Percentiles rank a stretch among this genome's conserved stretches.
These are phyloP conservation scores for Pythium dissimile DNA, from an alignment of 352 stramenopile species.

Conservation along the genomic window DNA sequence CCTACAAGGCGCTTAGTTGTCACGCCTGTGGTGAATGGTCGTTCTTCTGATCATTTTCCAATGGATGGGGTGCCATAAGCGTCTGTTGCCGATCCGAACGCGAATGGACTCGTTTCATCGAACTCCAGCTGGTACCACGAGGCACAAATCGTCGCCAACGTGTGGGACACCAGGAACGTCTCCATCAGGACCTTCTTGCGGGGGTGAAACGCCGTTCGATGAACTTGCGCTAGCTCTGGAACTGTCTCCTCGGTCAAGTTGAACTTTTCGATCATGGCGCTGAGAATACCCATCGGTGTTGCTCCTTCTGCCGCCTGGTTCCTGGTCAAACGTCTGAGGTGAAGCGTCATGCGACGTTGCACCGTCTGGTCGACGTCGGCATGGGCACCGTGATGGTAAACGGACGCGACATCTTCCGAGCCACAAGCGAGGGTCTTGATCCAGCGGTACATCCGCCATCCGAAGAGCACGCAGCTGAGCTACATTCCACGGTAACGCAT, in stretches of 20 bases:
- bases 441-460: background rate
- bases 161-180: background rate
- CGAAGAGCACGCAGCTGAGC: background rate
- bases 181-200: background rate
- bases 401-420: background rate
- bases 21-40: constrained; percentile 4
- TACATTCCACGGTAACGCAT: constrained; percentile 5
- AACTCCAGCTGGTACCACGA: background rate
- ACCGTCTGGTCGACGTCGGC: background rate
- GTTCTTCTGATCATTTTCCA: background rate
- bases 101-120: constrained; percentile 6
- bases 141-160: background rate
- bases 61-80: background rate
- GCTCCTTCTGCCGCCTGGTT: background rate
- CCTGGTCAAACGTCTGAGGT: constrained; percentile 5
- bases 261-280: constrained; percentile 4
- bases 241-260: constrained; percentile 5
- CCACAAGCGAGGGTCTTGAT: background rate
- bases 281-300: constrained; percentile 4
- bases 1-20: background rate
- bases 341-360: background rate
- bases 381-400: background rate
- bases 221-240: background rate
- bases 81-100: background rate
- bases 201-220: background rate